Evolutionary conservation across 139 green algal species (phyloP).

Genomic region (Micromonas commoda): DNA sequence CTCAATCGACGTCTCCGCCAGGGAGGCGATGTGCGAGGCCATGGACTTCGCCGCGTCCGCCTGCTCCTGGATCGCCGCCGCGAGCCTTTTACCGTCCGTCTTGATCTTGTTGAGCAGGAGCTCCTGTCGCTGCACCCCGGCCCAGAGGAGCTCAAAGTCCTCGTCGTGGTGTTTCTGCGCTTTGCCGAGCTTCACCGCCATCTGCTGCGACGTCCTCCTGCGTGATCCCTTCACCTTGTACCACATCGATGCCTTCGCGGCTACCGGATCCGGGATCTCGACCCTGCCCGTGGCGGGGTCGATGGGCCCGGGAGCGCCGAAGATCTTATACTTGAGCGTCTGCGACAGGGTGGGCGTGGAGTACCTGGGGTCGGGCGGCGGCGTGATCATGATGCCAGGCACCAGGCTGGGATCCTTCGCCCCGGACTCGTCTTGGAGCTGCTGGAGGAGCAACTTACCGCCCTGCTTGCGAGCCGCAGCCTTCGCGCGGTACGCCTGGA

Average conservation of each 20-base stretch:
- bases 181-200: background rate
- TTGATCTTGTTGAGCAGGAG: background rate
- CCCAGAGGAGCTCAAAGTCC: background rate
- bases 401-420: background rate
- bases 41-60: background rate
- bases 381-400: background rate
- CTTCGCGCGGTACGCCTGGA: too few species aligned
- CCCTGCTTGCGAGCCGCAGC: too few species aligned
- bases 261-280: background rate
- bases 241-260: background rate
- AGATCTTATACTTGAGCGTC: background rate
- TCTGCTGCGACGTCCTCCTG: background rate
- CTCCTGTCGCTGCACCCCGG: background rate
- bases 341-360: background rate
- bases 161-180: background rate
- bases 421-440: background rate
- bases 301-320: background rate
- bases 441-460: background rate
- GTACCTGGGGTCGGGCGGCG: background rate
- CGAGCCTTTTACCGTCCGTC: background rate
- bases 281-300: background rate
- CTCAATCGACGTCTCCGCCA: too few species aligned
- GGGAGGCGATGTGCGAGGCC: background rate
- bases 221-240: background rate
- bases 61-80: background rate